phyloP scores from a whole-genome alignment of 2,329 filamentous ascomycete species.

The Cladobotryum protrusum region DNA sequence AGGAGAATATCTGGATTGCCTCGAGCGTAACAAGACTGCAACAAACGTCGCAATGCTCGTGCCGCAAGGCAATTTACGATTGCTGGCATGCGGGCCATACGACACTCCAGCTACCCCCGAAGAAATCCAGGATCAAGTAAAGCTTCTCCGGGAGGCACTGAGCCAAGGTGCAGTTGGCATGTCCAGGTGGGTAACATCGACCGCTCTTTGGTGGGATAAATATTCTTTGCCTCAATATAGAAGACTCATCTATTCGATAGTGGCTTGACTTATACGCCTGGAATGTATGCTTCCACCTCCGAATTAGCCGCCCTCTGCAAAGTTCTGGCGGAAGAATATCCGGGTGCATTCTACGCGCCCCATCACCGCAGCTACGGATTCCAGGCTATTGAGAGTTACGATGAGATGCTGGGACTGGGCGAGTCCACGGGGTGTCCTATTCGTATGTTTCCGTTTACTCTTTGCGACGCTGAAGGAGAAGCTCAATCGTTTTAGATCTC shows the following conservation, averaged over 20 bases:
- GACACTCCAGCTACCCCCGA: constrained; percentile 14
- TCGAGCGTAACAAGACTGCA: constrained; percentile 17
- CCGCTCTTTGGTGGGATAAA: too few species aligned
- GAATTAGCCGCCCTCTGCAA: constrained; percentile 18
- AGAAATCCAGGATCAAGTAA: constrained; percentile 17
- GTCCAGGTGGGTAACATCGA: constrained; percentile 14
- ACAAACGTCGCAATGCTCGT: constrained; percentile 21
- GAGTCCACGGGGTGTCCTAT: constrained; percentile 19
- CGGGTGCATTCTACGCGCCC: constrained; percentile 19
- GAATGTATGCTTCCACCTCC: constrained; percentile 22
- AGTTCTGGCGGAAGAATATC: constrained; percentile 16
- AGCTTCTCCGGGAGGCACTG: constrained; percentile 16
- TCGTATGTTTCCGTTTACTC: constrained; percentile 10
- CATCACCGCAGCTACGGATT: constrained; percentile 21
- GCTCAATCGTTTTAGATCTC: constrained; percentile 13
- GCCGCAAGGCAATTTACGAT: constrained; percentile 19
- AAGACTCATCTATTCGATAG: constrained; percentile 6
- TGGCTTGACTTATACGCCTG: constrained; percentile 20
- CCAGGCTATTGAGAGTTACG: constrained; percentile 19
- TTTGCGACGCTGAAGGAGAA: neutral
- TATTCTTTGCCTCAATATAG: too few species aligned
- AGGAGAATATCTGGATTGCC: constrained; percentile 19
- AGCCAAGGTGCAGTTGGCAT: constrained; percentile 19
- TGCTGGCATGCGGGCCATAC: constrained; percentile 19
- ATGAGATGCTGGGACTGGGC: constrained; percentile 19